phyloP scores from a whole-genome alignment of 768 basidiomycete genomes.

The Amanita muscaria region DNA sequence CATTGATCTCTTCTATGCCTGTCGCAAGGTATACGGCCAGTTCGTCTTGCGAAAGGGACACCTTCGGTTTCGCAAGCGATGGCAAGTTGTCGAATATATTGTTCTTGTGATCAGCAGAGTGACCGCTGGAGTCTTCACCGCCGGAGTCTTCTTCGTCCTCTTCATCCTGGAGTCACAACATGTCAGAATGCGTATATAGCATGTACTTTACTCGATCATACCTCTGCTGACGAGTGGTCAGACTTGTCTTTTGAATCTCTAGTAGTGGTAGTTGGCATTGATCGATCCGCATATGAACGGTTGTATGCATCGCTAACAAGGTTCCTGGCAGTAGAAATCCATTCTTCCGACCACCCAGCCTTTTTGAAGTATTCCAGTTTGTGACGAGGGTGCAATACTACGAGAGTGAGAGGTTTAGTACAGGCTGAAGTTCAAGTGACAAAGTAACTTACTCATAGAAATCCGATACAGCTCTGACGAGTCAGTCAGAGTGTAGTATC shows the following conservation, averaged over 20 bases:
- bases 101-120: too few species aligned
- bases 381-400: slow-evolving; percentile 28
- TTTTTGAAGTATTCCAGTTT: slow-evolving; percentile 26
- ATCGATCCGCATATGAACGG: too few species aligned
- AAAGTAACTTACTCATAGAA: slow-evolving; percentile 12
- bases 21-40: not conserved
- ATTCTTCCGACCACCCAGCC: slow-evolving; percentile 17
- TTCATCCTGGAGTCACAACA: too few species aligned
- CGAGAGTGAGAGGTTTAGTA: not conserved
- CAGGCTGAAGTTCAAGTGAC: not conserved
- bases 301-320: too few species aligned
- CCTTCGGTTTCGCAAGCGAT: not conserved
- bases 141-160: too few species aligned
- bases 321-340: slow-evolving; percentile 14
- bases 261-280: too few species aligned
- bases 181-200: too few species aligned
- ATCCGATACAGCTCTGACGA: slow-evolving; percentile 14
- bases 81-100: slow-evolving; percentile 2
- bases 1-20: not conserved
- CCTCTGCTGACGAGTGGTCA: too few species aligned
- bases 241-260: too few species aligned
- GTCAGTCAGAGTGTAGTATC: slow-evolving; percentile 15
- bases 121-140: too few species aligned
- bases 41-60: not conserved
- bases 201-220: too few species aligned